phyloP scores from a whole-genome alignment of 257 asterid genomes.

The Plantago major region DNA sequence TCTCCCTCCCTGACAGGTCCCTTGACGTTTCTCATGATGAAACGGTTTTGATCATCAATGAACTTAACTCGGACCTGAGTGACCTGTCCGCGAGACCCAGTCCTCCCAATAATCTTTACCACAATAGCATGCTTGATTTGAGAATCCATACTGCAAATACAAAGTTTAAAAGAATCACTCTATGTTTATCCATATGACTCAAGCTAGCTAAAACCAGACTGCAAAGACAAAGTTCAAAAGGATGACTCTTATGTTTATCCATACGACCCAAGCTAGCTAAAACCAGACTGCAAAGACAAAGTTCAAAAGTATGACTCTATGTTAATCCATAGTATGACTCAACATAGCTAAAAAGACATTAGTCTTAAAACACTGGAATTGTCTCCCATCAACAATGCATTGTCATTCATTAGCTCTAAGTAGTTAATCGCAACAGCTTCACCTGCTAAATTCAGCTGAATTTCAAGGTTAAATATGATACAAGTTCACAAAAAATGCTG shows the following conservation, averaged over 20 bases:
- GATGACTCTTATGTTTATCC: not conserved
- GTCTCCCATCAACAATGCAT: too few species aligned
- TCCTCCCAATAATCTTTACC: constrained; percentile 37
- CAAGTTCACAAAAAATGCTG: too few species aligned
- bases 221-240: not conserved
- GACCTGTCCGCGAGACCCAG: constrained; percentile 40
- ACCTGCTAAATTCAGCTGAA: too few species aligned
- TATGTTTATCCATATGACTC: not conserved
- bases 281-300: constrained; percentile 31
- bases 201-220: constrained; percentile 27
- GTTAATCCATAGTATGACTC: not conserved
- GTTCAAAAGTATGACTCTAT: not conserved
- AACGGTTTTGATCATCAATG: constrained; percentile 33
- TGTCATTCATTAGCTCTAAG: too few species aligned
- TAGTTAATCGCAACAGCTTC: too few species aligned
- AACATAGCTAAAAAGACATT: not conserved
- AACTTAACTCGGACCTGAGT: constrained; percentile 42
- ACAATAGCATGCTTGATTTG: constrained; percentile 42
- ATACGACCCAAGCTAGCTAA: too few species aligned
- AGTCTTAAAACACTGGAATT: too few species aligned
- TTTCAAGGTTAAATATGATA: too few species aligned
- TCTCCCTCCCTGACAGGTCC: constrained; percentile 44
- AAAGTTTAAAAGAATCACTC: too few species aligned
- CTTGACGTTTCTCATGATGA: constrained; percentile 40
- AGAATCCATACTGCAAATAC: constrained; percentile 36